phyloP scores from a whole-genome alignment of 148 eudicot species.

The Hydrangea macrophylla region DNA sequence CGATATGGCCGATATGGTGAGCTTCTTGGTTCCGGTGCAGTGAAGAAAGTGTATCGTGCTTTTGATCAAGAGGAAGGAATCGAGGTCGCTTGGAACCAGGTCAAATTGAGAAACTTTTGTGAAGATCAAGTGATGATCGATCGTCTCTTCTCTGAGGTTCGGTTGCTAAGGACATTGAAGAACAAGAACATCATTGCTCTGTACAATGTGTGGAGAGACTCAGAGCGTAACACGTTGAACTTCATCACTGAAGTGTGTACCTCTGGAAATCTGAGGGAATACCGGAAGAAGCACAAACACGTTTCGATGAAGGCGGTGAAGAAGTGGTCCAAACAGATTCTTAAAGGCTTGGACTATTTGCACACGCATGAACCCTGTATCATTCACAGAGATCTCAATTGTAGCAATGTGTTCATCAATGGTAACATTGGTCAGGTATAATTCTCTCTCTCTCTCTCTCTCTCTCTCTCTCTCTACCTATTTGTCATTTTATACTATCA shows the following conservation, averaged over 20 bases:
- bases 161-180: slow-evolving; percentile 49
- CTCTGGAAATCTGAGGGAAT: slow-evolving; percentile 77
- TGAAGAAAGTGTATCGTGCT: slow-evolving; percentile 73
- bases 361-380: slow-evolving; percentile 75
- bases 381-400: slow-evolving; percentile 79
- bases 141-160: slow-evolving; percentile 58
- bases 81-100: slow-evolving; percentile 92
- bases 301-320: slow-evolving; percentile 74
- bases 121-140: slow-evolving; percentile 50
- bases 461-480: background rate
- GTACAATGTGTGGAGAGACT: slow-evolving; percentile 54
- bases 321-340: slow-evolving; percentile 81
- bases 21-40: slow-evolving; percentile 65
- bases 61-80: slow-evolving; percentile 90
- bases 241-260: slow-evolving; percentile 82
- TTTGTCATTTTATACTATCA: no score
- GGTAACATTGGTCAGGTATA: slow-evolving; percentile 82
- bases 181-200: slow-evolving; percentile 56
- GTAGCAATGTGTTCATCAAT: slow-evolving; percentile 80
- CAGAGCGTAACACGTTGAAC: slow-evolving; percentile 47
- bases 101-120: slow-evolving; percentile 45
- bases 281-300: slow-evolving; percentile 68
- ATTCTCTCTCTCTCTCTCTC: background rate
- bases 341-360: slow-evolving; percentile 75
- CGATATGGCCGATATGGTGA: slow-evolving; percentile 71